Percentiles rank a stretch among this genome's conserved stretches.
phyloP scores from a whole-genome alignment of 352 stramenopile genomes.

The Blastocystis sp. region DNA sequence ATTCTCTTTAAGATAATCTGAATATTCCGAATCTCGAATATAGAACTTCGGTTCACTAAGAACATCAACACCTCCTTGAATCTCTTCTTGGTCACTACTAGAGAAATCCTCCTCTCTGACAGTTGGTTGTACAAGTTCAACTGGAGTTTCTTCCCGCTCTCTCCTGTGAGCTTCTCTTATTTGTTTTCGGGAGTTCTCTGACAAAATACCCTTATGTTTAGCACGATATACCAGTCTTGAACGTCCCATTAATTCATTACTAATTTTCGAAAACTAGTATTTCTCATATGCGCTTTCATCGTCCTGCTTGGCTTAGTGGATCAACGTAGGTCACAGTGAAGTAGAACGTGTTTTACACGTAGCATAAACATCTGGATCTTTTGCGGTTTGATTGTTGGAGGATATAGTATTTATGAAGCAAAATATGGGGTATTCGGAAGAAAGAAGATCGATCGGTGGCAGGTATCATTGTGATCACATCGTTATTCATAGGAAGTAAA shows the following conservation, averaged over 20 bases:
- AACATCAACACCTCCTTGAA: background rate
- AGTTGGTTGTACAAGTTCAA: background rate
- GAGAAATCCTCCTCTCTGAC: background rate
- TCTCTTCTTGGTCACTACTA: background rate
- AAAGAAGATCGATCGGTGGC: background rate
- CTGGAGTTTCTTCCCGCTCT: background rate
- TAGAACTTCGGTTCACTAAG: slow-evolving; percentile 4
- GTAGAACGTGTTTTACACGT: background rate
- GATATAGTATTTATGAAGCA: slow-evolving; percentile 2
- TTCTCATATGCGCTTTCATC: background rate
- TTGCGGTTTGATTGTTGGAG: slow-evolving; percentile 14
- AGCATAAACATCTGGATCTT: slow-evolving; percentile 50
- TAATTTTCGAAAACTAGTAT: background rate
- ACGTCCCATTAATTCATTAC: background rate
- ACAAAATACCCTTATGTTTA: slow-evolving; percentile 39
- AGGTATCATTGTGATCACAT: background rate
- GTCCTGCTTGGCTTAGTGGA: background rate
- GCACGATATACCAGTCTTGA: slow-evolving; percentile 7
- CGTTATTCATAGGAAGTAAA: background rate
- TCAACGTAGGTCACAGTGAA: background rate
- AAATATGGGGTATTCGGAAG: background rate
- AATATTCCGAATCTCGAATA: background rate
- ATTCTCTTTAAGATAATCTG: background rate
- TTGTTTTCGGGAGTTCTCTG: slow-evolving; percentile 23
- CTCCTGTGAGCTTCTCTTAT: slow-evolving; percentile 11